Conservation (phyloP, 208 protist species). For the Leishmania mexicana region DNA sequence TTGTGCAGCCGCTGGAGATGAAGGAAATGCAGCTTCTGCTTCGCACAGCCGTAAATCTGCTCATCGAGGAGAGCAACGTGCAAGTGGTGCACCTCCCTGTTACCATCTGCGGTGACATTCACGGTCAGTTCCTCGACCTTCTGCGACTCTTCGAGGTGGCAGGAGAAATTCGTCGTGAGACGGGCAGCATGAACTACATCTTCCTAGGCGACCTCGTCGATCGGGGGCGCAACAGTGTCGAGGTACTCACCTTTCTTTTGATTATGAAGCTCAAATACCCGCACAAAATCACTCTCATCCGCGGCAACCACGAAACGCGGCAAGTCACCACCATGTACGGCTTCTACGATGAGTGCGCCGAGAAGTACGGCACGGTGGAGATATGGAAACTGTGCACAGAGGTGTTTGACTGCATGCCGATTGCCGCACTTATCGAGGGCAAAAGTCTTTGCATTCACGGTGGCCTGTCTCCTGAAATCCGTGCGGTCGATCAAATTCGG, state of each 20-base stretch:
- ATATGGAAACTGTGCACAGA: conserved; percentile 98
- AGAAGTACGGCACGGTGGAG: conserved; percentile 89
- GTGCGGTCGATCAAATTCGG: conserved; percentile 83
- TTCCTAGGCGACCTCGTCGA: conserved; percentile 97
- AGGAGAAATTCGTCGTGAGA: conserved; percentile 76
- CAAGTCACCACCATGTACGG: conserved; percentile 90
- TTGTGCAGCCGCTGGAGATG: conserved; percentile 57
- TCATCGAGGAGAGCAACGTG: conserved; percentile 95
- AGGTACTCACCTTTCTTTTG: conserved; percentile 94
- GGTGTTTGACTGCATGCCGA: conserved; percentile 99
- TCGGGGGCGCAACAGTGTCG: conserved; percentile 94
- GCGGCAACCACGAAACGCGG: conserved; percentile 93
- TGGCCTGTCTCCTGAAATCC: conserved; percentile 97
- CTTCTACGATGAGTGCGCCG: conserved; percentile 92
- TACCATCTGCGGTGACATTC: conserved; percentile 99
- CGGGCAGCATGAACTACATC: conserved; percentile 83
- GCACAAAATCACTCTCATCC: conserved; percentile 81
- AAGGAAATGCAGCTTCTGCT: conserved; percentile 77
- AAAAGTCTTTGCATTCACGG: conserved; percentile 97
- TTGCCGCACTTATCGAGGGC: conserved; percentile 98
- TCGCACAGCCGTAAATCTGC: conserved; percentile 61
- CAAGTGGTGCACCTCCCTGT: conserved; percentile 93
- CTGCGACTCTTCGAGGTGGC: conserved; percentile 95
- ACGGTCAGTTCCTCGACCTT: conserved; percentile 99
- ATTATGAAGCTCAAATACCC: conserved; percentile 93